Conservation (phyloP, 306 rosid species). For the Glycyrrhiza uralensis region DNA sequence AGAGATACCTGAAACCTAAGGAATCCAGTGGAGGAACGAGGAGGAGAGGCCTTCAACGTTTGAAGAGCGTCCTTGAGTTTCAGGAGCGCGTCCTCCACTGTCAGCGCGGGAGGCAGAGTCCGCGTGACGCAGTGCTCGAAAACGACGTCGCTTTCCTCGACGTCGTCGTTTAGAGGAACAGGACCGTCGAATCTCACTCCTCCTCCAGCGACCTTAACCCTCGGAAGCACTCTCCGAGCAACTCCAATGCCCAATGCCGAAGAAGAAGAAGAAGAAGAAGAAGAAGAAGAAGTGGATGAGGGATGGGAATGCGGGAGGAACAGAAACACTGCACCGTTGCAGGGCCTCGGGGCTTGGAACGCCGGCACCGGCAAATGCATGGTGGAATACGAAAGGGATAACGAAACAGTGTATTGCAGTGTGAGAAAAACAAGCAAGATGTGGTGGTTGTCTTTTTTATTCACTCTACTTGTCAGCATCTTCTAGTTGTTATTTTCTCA, state of each 20-base stretch:
- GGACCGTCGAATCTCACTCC: slow-evolving; percentile 40
- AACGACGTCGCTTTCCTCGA: slow-evolving; percentile 44
- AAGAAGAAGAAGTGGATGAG: background rate
- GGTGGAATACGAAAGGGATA: background rate
- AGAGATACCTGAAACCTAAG: slow-evolving; percentile 69
- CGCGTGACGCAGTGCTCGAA: slow-evolving; percentile 70
- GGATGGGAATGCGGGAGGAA: background rate
- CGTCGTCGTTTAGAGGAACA: slow-evolving; percentile 13
- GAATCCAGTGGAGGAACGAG: slow-evolving; percentile 50
- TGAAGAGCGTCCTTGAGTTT: slow-evolving; percentile 59
- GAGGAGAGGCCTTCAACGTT: slow-evolving; percentile 52
- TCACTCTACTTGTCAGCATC: too few relatives aligned
- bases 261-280: background rate
- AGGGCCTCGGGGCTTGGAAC: background rate
- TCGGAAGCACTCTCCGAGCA: background rate
- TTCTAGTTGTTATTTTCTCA: too few relatives aligned
- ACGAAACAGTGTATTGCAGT: background rate
- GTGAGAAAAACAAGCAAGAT: background rate
- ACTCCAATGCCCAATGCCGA: background rate
- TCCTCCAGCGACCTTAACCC: slow-evolving; percentile 22
- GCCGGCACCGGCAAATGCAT: background rate
- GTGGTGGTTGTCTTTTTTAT: background rate
- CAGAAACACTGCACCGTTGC: background rate
- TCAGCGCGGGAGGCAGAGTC: slow-evolving; percentile 67
- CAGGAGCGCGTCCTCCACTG: slow-evolving; percentile 67